Base-by-base conservation (phyloP, 768 basidiomycete species). In the Melanogaster broomeanus region DNA sequence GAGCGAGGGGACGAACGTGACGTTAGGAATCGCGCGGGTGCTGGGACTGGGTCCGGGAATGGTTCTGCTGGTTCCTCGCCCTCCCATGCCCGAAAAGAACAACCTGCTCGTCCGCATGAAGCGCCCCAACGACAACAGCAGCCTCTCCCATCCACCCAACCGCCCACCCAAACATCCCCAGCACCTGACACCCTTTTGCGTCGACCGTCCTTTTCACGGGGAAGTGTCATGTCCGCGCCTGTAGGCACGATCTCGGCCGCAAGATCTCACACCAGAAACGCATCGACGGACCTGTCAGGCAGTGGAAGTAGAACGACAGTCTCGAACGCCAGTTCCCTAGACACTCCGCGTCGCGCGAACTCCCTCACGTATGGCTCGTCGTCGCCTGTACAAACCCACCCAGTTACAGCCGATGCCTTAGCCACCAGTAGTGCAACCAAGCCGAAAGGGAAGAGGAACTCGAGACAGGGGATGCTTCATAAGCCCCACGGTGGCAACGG, bases 401-500 rank as follows among this genome's bases (percentile, higher is more conserved):
- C 33, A 28, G 42, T 5, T 11, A 31, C 31, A 13, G 13, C 12
- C 15, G 31, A 31, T 5, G 31, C 31, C 31, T 13, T 13, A 31
- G 31, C 12, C 35, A 24, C 45, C 10, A 46, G 33, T n/a, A 21
- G 5, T 16, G n/a, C n/a, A 15, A n/a, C 37, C 8, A 48, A 49
- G 25, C 15, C 42, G 5, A 58, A 49, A 27, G 10, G 53, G 6
- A 65, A 57, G 27, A 48, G 42, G 8, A 28, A 21, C 7, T n/a
- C 39, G 5, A 59, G 27, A 48, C 45, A 39, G 10, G 49, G 42
- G 3, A 48, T 31, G 16, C 22, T 49, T 2, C 55, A 57, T 28
- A 45, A 25, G 2, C 42, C 42, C 16, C 38, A 42, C 0, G 16
- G 42, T 10, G 15, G 25, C 13, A 66, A 66, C 3, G 59, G 67